These are phyloP conservation scores for Nemania bipapillata DNA, from an alignment of 2,329 filamentous ascomycete species.

Conservation along the genomic window DNA sequence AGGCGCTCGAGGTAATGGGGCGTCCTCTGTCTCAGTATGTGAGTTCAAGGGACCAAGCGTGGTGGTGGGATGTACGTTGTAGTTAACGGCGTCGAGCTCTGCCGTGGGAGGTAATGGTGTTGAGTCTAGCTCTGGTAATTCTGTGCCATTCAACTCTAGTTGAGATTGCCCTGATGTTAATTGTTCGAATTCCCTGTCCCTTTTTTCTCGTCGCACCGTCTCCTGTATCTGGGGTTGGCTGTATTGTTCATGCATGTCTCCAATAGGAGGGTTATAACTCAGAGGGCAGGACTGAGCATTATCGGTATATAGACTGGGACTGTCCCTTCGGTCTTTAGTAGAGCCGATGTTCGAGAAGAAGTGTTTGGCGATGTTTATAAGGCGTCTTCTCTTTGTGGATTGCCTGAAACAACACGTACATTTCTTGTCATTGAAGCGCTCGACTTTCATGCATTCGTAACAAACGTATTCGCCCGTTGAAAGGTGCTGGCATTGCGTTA, in stretches of 20 bases:
- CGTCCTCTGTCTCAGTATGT: background rate
- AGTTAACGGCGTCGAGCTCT: slow-evolving; percentile 48
- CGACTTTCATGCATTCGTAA: slow-evolving; percentile 64
- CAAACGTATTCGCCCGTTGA: slow-evolving; percentile 66
- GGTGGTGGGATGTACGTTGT: slow-evolving; percentile 37
- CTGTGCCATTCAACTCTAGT: slow-evolving; percentile 61
- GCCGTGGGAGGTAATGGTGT: slow-evolving; percentile 53
- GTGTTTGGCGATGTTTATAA: slow-evolving; percentile 64
- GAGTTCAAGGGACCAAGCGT: slow-evolving; percentile 9
- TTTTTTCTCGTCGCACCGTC: slow-evolving; percentile 30
- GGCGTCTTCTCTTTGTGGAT: slow-evolving; percentile 63
- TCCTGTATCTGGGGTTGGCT: slow-evolving; percentile 42
- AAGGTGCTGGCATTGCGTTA: slow-evolving; percentile 62
- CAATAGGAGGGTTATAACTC: slow-evolving; percentile 59
- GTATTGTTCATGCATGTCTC: slow-evolving; percentile 44
- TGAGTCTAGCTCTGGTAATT: slow-evolving; percentile 66
- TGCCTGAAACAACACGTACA: slow-evolving; percentile 63
- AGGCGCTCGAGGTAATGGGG: slow-evolving; percentile 10
- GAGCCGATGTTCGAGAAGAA: slow-evolving; percentile 66
- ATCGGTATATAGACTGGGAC: slow-evolving; percentile 46
- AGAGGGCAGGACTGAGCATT: slow-evolving; percentile 54
- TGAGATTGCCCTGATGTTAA: slow-evolving; percentile 41
- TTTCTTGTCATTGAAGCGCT: slow-evolving; percentile 63
- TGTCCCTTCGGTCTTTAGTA: slow-evolving; percentile 55
- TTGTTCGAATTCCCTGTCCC: slow-evolving; percentile 19